These are phyloP conservation scores for Phytopythium litorale DNA, from an alignment of 352 stramenopile species.

Conservation along the genomic window DNA sequence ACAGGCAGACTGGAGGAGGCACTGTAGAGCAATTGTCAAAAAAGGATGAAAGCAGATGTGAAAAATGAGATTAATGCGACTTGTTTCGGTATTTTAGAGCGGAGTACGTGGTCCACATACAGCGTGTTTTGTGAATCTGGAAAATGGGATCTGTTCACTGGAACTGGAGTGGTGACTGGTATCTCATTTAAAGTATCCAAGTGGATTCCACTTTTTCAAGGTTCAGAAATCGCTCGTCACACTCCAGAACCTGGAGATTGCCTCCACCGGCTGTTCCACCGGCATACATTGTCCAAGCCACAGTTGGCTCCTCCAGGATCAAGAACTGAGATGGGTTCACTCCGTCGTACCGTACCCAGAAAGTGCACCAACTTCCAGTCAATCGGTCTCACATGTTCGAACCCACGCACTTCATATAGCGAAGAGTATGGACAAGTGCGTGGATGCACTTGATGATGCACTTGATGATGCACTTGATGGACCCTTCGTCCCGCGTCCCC, in stretches of 20 bases:
- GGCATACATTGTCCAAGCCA: background rate
- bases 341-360: background rate
- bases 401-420: background rate
- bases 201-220: background rate
- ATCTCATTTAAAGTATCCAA: background rate
- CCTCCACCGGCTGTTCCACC: background rate
- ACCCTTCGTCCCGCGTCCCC: background rate
- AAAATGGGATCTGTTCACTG: background rate
- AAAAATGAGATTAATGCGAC: background rate
- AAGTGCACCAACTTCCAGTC: background rate
- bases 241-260: background rate
- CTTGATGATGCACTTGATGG: background rate
- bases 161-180: background rate
- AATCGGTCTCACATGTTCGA: background rate
- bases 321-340: constrained; percentile 8
- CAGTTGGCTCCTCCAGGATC: background rate
- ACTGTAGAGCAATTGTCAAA: background rate
- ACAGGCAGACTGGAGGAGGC: background rate
- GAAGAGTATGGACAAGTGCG: background rate
- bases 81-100: background rate
- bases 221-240: background rate
- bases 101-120: background rate
- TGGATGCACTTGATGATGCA: background rate
- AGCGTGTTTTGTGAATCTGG: background rate
- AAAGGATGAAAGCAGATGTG: background rate